These are phyloP conservation scores for Rubroboletus satanas DNA, from an alignment of 768 basidiomycete genomes.

Conservation along the genomic window DNA sequence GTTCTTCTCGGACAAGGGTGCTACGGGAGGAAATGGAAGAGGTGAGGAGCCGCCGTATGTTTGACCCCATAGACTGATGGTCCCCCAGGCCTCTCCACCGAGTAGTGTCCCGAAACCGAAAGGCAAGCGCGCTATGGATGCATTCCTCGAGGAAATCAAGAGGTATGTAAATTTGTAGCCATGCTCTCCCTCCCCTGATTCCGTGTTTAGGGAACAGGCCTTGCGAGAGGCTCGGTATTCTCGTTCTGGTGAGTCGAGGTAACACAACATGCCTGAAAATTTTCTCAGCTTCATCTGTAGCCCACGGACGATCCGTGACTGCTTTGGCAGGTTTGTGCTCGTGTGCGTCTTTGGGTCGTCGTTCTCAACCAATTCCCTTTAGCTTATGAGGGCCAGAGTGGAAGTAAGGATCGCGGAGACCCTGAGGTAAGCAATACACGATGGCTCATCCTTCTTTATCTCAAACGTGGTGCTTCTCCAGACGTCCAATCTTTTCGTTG, in stretches of 20 bases:
- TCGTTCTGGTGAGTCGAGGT: conserved; percentile 49
- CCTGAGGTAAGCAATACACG: conserved; percentile 54
- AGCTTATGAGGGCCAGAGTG: conserved; percentile 90
- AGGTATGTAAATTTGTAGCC: conserved; percentile 43
- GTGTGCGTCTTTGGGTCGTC: not conserved
- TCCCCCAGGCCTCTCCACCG: conserved; percentile 55
- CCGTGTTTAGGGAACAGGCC: conserved; percentile 76
- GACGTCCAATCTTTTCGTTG: conserved; percentile 96
- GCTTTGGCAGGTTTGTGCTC: conserved; percentile 74
- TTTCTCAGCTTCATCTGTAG: conserved; percentile 25
- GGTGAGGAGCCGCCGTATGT: conserved; percentile 23
- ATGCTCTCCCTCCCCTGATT: conserved; percentile 1
- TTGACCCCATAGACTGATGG: conserved; percentile 1
- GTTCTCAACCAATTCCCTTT: conserved; percentile 3
- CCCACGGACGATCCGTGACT: conserved; percentile 76
- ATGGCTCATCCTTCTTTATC: not conserved
- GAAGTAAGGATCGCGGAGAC: conserved; percentile 86
- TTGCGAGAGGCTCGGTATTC: conserved; percentile 82
- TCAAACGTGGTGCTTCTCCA: conserved; percentile 28
- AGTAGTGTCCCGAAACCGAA: conserved; percentile 63
- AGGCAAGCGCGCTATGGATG: conserved; percentile 94
- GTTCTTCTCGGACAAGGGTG: conserved; percentile 30
- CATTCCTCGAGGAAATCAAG: conserved; percentile 96
- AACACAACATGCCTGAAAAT: not conserved
- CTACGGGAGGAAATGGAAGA: conserved; percentile 33